A percentile compares a stretch with the other conserved stretches of the same genome.
Conservation (phyloP, 352 stramenopile genomes). For the Globisporangium uncinulatum region DNA sequence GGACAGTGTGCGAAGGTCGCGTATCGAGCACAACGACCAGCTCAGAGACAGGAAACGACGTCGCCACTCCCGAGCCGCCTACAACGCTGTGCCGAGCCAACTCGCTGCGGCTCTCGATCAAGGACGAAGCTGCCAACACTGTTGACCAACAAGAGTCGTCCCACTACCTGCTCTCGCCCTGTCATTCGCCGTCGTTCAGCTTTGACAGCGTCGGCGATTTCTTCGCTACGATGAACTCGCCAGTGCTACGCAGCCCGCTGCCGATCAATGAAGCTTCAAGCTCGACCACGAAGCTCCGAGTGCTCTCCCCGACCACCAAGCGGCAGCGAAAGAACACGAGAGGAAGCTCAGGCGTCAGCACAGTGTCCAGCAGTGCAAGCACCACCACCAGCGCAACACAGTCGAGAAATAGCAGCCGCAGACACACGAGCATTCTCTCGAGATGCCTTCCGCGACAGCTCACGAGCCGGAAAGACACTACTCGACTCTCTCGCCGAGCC, state of each 20-base stretch:
- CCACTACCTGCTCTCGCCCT: constrained; percentile 2
- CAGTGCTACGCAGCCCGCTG: not conserved
- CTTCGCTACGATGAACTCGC: constrained; percentile 10
- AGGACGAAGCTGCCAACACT: not conserved
- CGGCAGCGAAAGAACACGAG: constrained; percentile 6
- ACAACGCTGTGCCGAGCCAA: not conserved
- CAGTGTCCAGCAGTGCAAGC: not conserved
- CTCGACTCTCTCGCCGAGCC: constrained; percentile 1
- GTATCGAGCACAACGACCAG: not conserved
- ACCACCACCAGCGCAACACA: not conserved
- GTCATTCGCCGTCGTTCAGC: constrained; percentile 13
- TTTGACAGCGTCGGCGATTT: constrained; percentile 11
- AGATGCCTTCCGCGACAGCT: constrained; percentile 6
- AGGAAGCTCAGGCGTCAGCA: not conserved
- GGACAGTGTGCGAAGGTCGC: constrained; percentile 6
- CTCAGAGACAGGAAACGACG: not conserved
- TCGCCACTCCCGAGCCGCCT: not conserved
- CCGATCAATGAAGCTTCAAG: not conserved
- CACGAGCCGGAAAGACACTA: constrained; percentile 4
- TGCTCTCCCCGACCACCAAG: constrained; percentile 12
- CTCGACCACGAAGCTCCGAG: not conserved
- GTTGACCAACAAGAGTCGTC: not conserved
- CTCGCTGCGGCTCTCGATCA: constrained; percentile 9
- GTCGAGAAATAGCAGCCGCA: not conserved
- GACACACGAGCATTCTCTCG: constrained; percentile 14